Conservation (phyloP, 2,329 filamentous ascomycete species). For the Microcera coccophila region DNA sequence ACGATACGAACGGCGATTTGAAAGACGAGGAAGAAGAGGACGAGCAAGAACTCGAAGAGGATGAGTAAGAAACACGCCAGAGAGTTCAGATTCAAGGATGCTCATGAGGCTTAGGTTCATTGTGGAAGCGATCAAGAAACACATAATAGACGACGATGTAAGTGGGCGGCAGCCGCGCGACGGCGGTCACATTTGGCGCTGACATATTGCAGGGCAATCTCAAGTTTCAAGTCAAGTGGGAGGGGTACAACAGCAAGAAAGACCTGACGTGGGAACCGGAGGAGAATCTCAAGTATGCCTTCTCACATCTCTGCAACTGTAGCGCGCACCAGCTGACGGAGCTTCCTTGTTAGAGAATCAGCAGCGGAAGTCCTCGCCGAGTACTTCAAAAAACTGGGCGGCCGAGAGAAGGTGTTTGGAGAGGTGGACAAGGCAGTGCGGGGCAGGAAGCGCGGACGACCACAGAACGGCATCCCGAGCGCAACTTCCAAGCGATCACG, state of each 20-base stretch:
- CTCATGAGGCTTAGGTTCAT: conserved; percentile 53
- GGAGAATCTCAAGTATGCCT: conserved; percentile 50
- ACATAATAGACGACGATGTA: conserved; percentile 58
- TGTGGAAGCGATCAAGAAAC: conserved; percentile 68
- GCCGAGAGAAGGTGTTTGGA: conserved; percentile 53
- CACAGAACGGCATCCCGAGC: conserved; percentile 36
- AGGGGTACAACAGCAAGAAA: conserved; percentile 65
- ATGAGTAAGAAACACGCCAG: conserved; percentile 37
- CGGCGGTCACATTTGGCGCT: not conserved
- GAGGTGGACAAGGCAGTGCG: conserved; percentile 48
- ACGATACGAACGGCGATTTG: conserved; percentile 22
- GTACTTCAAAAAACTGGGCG: conserved; percentile 62
- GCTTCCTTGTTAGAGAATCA: conserved; percentile 46
- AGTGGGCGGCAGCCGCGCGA: conserved; percentile 13
- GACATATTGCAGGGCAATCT: conserved; percentile 41
- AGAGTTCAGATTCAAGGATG: conserved; percentile 11
- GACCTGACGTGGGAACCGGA: conserved; percentile 80
- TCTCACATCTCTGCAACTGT: too few species aligned
- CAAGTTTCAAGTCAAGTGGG: conserved; percentile 74
- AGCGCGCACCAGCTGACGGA: not conserved
- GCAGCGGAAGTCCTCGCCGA: conserved; percentile 58
- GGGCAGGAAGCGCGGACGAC: conserved; percentile 56
- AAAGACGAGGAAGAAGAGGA: conserved; percentile 34
- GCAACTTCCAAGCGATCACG: conserved; percentile 43
- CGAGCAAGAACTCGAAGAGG: conserved; percentile 40